Evolutionary conservation across 2,329 filamentous ascomycete species (phyloP).

Genomic region (Ilyonectria robusta): DNA sequence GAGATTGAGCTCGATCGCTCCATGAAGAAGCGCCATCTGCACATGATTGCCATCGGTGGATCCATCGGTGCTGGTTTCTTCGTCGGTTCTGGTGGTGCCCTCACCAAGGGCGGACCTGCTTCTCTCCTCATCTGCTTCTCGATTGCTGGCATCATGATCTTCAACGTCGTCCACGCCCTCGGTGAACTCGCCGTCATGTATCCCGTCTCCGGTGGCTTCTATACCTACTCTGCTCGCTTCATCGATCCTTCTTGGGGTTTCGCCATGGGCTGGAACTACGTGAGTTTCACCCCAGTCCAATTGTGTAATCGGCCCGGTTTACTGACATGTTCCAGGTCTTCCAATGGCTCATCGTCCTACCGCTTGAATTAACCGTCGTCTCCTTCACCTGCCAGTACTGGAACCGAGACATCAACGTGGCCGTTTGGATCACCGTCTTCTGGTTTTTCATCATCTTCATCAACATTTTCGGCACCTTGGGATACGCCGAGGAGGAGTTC

Average conservation of each 20-base stretch:
- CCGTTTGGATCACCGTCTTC: slow-evolving; percentile 69
- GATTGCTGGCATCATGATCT: slow-evolving; percentile 73
- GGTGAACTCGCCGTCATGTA: slow-evolving; percentile 74
- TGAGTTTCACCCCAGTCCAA: slow-evolving; percentile 1
- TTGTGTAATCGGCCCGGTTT: background rate
- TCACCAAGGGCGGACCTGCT: slow-evolving; percentile 65
- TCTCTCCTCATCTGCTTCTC: slow-evolving; percentile 65
- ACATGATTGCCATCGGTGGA: slow-evolving; percentile 75
- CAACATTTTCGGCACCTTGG: slow-evolving; percentile 69
- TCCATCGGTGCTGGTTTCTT: slow-evolving; percentile 76
- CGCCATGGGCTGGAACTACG: slow-evolving; percentile 63
- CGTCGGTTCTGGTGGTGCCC: slow-evolving; percentile 70
- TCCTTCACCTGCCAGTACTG: slow-evolving; percentile 67
- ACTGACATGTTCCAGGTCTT: slow-evolving; percentile 51
- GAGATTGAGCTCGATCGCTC: slow-evolving; percentile 57
- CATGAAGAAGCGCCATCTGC: slow-evolving; percentile 71
- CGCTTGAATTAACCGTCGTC: slow-evolving; percentile 66
- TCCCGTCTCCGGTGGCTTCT: slow-evolving; percentile 75
- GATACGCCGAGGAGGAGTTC: slow-evolving; percentile 71
- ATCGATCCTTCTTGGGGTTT: slow-evolving; percentile 74
- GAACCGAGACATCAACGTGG: slow-evolving; percentile 61
- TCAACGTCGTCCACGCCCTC: slow-evolving; percentile 73
- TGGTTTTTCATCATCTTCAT: slow-evolving; percentile 63
- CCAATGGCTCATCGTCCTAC: slow-evolving; percentile 66
- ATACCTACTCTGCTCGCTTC: slow-evolving; percentile 73